phyloP scores from a whole-genome alignment of 345 rosid genomes.

The Cardiospermum halicacabum region DNA sequence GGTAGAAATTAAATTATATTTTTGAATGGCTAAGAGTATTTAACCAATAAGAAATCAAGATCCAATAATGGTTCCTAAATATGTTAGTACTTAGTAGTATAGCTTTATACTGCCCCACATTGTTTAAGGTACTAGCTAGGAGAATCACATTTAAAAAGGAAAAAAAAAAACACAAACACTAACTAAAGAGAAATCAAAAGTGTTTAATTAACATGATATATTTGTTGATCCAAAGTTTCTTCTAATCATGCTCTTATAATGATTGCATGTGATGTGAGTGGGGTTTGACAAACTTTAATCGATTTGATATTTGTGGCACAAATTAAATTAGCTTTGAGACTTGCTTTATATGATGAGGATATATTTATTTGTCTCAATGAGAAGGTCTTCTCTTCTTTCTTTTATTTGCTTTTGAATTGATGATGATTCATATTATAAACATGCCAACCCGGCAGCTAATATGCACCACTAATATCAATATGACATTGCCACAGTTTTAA shows the following conservation, averaged over 20 bases:
- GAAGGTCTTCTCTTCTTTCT: slow-evolving; percentile 1
- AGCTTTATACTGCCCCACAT: not conserved
- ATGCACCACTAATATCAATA: not conserved
- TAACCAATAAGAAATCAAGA: slow-evolving; percentile 12
- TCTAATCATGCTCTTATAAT: slow-evolving; percentile 12
- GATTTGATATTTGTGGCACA: slow-evolving; percentile 14
- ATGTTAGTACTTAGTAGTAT: not conserved
- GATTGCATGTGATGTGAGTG: slow-evolving; percentile 28
- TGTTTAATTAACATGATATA: too few species aligned
- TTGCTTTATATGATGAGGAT: slow-evolving; percentile 15
- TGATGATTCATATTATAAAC: not conserved
- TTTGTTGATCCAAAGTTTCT: slow-evolving; percentile 15
- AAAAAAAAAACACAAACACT: too few species aligned
- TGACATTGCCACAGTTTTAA: too few species aligned
- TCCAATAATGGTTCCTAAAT: slow-evolving; percentile 6
- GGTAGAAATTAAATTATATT: not conserved
- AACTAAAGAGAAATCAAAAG: too few species aligned
- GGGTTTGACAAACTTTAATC: slow-evolving; percentile 26
- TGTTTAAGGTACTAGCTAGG: not conserved
- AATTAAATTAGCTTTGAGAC: slow-evolving; percentile 11
- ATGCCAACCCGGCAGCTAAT: not conserved
- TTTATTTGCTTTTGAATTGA: not conserved
- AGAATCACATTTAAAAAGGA: too few species aligned
- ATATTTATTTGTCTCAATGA: slow-evolving; percentile 11
- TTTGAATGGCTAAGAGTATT: not conserved